Conservation (phyloP, 768 basidiomycete genomes). For the Kwoniella dejecticola region DNA sequence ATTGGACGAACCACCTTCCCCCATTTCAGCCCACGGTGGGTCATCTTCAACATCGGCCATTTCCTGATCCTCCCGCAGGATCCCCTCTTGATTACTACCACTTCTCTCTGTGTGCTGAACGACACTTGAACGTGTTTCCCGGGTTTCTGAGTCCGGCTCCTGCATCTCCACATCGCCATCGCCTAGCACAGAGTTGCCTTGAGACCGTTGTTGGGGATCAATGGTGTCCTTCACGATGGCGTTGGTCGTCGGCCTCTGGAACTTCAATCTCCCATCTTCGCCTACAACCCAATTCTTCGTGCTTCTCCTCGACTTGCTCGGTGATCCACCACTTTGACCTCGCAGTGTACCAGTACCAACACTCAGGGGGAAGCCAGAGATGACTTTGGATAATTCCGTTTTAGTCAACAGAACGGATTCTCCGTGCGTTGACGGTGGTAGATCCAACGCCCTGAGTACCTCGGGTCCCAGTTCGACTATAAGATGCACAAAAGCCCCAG, state of each 20-base stretch:
- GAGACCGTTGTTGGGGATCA: too few species aligned
- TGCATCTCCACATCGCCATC: background rate
- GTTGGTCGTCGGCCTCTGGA: too few species aligned
- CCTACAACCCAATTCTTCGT: background rate
- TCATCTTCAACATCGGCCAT: slow-evolving; percentile 17
- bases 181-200: too few species aligned
- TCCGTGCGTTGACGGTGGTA: slow-evolving; percentile 11
- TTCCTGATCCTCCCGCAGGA: background rate
- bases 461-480: slow-evolving; percentile 16
- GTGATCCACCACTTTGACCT: background rate
- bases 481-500: background rate
- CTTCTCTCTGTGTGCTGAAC: too few species aligned
- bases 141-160: background rate
- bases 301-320: background rate
- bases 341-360: background rate
- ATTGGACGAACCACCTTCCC: background rate
- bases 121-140: slow-evolving; percentile 5
- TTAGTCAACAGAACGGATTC: background rate
- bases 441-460: slow-evolving; percentile 1
- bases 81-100: too few species aligned
- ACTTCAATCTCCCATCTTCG: background rate
- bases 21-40: slow-evolving; percentile 16
- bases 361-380: background rate
- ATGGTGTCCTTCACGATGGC: too few species aligned
- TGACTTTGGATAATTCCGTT: slow-evolving; percentile 3